Percentiles rank a stretch among this genome's conserved stretches.
Conservation (phyloP, 1,284 basidiomycete species). For the Ceratobasidium theobromae region DNA sequence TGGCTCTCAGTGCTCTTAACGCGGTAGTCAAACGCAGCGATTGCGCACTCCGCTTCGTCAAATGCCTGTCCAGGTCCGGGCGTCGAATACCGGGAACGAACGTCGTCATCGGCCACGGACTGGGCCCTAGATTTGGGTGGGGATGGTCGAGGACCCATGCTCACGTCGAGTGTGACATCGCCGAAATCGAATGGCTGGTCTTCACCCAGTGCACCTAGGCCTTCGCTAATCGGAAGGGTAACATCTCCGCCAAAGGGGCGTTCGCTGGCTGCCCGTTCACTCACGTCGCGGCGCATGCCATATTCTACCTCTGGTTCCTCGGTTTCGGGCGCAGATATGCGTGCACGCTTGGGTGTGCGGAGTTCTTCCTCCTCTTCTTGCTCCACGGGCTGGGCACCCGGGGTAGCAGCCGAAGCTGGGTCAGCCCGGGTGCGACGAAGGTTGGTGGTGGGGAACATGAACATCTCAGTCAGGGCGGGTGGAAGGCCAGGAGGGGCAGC, state of each 20-base stretch:
- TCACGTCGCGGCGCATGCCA: slow-evolving; percentile 53
- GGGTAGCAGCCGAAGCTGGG: slow-evolving; percentile 46
- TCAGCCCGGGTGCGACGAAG: slow-evolving; percentile 42
- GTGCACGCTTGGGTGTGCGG: slow-evolving; percentile 62
- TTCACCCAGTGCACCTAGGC: slow-evolving; percentile 17
- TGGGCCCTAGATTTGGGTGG: slow-evolving; percentile 29
- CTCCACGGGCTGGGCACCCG: slow-evolving; percentile 42
- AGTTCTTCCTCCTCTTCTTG: slow-evolving; percentile 15
- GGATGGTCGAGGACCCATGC: neutral
- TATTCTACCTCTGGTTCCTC: slow-evolving; percentile 64
- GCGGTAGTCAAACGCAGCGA: slow-evolving; percentile 81
- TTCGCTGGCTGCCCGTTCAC: slow-evolving; percentile 51
- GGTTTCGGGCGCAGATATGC: slow-evolving; percentile 53
- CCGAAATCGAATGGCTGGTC: slow-evolving; percentile 17
- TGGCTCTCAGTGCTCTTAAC: slow-evolving; percentile 44
- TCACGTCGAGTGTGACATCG: slow-evolving; percentile 11
- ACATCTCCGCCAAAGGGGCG: slow-evolving; percentile 22
- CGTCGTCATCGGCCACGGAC: slow-evolving; percentile 30
- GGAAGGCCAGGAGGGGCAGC: slow-evolving; percentile 79
- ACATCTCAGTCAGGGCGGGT: slow-evolving; percentile 78
- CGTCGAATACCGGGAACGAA: slow-evolving; percentile 60
- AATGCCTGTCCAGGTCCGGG: slow-evolving; percentile 64
- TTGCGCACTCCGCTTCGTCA: slow-evolving; percentile 71
- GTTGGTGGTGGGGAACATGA: slow-evolving; percentile 71
- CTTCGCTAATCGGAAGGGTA: slow-evolving; percentile 25